Evolutionary conservation across 2,329 filamentous ascomycete species (phyloP).

Genomic region (Claviceps paspali): DNA sequence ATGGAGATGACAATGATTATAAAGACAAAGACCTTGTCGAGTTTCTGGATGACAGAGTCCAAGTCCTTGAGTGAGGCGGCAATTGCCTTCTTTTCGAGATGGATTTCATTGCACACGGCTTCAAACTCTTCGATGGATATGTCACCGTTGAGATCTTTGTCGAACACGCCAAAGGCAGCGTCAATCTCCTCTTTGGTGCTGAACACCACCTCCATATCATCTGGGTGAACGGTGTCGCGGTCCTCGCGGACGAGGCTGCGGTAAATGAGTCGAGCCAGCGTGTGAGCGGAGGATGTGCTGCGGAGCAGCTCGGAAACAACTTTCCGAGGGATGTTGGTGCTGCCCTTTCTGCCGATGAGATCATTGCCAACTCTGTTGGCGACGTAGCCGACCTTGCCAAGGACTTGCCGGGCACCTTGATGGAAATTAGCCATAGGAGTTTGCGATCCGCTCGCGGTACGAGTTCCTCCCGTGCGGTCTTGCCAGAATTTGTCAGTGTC

Average conservation of each 20-base stretch:
- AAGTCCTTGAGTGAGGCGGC: slow-evolving; percentile 89
- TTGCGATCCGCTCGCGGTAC: slow-evolving; percentile 41
- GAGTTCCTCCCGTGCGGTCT: slow-evolving; percentile 14
- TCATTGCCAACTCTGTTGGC: slow-evolving; percentile 80
- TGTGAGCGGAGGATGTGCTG: slow-evolving; percentile 59
- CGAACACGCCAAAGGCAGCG: slow-evolving; percentile 80
- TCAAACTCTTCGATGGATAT: slow-evolving; percentile 93
- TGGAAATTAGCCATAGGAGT: slow-evolving; percentile 64
- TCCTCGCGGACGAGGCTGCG: slow-evolving; percentile 67
- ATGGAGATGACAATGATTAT: slow-evolving; percentile 68
- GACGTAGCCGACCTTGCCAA: slow-evolving; percentile 70
- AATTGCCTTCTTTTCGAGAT: slow-evolving; percentile 87
- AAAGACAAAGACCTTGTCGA: slow-evolving; percentile 80
- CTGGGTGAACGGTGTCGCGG: slow-evolving; percentile 59
- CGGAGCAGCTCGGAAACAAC: slow-evolving; percentile 67
- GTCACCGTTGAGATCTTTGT: slow-evolving; percentile 92
- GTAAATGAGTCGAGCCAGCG: slow-evolving; percentile 75
- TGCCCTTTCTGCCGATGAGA: slow-evolving; percentile 64
- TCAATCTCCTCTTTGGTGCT: slow-evolving; percentile 73
- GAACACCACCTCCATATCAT: slow-evolving; percentile 68
- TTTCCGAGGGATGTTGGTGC: slow-evolving; percentile 66
- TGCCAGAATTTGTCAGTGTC: slow-evolving; percentile 35
- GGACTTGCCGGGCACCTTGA: slow-evolving; percentile 57
- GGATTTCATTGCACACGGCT: slow-evolving; percentile 84
- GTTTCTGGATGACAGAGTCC: slow-evolving; percentile 80